Evolutionary conservation across 31 red algal genomes (phyloP), one percentile per base, ranked within the genome.

Genomic region (Endocladia muricata): DNA sequence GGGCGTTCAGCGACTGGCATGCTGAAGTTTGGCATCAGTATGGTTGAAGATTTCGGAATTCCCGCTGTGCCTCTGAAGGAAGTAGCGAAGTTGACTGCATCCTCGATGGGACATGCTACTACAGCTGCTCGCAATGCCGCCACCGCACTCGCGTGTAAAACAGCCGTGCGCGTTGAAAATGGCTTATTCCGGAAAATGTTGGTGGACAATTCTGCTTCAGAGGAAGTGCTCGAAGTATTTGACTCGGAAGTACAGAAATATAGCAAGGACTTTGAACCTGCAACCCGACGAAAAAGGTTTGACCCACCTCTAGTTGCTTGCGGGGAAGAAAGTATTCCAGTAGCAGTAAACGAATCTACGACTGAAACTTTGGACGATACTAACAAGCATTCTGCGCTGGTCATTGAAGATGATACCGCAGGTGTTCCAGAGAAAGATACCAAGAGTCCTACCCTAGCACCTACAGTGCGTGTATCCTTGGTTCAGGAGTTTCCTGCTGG

Each of bases 31-130:
- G 59, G 40, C 13, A 56, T 35, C 4, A 41, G 66, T 42, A n/a
- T 88, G 7, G 72, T 88, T 1, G 74, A 76, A 61, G 83, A 88
- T 26, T 88, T 78, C 37, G 83, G 83, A 32, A 61, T 88, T 70
- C 73, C 83, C 2, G 61, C 74, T 1, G 66, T 88, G 37, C 65
- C 62, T 11, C 55, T 47, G 36, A 68, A 81, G 32, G 63, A 0
- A 1, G n/a, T 81, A 31, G 77, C 77, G 3, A 43, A 61, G 1
- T 41, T 81, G 34, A 30, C 68, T 47, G 68, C 51, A 17, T 44
- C 55, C 43, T 48, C 66, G 1, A 37, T 83, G 22, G 56, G 66
- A 37, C 73, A 83, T 41, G 80, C 52, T 32, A 69, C 80, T 19
- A 61, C 77, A 41, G 77, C 77, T 2, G 77, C 77, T 31, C 62